Percentiles rank a stretch among this genome's conserved stretches.
These are phyloP conservation scores for Hymenoscyphus albidus DNA, from an alignment of 2,329 filamentous ascomycete genomes.

Conservation along the genomic window DNA sequence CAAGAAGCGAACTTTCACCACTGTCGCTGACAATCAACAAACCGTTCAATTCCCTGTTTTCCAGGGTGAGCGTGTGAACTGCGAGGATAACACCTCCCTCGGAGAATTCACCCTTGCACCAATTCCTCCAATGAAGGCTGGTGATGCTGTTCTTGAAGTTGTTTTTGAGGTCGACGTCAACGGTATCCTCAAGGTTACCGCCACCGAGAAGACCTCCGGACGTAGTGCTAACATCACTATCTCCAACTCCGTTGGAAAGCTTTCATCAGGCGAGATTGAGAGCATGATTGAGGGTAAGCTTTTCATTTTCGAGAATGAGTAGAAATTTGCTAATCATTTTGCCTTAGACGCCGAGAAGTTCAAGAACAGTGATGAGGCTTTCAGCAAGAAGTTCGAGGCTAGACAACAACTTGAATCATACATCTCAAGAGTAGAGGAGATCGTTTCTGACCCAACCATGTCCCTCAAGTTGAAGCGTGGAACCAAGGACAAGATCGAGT, in stretches of 20 bases:
- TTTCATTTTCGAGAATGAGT: background rate
- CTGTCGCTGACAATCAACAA: slow-evolving; percentile 62
- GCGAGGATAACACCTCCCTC: slow-evolving; percentile 95
- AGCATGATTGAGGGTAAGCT: slow-evolving; percentile 83
- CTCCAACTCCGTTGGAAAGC: slow-evolving; percentile 98
- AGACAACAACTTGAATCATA: slow-evolving; percentile 99
- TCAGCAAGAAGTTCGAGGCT: slow-evolving; percentile 99
- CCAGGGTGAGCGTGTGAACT: slow-evolving; percentile 97
- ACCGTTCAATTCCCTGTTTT: slow-evolving; percentile 88
- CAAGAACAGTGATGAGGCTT: slow-evolving; percentile 96
- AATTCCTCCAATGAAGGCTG: slow-evolving; percentile 71
- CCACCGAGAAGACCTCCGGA: slow-evolving; percentile 97
- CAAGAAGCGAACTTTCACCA: slow-evolving; percentile 56
- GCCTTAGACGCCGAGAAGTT: slow-evolving; percentile 82
- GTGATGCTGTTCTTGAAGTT: slow-evolving; percentile 93
- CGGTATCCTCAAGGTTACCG: slow-evolving; percentile 99
- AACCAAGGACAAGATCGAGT: slow-evolving; percentile 99
- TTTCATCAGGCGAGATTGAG: slow-evolving; percentile 91
- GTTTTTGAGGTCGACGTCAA: slow-evolving; percentile 99
- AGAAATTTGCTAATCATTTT: slow-evolving; percentile 19
- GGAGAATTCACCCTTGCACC: slow-evolving; percentile 96
- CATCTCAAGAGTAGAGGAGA: slow-evolving; percentile 98
- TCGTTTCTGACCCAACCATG: slow-evolving; percentile 92
- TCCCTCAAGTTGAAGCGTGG: slow-evolving; percentile 97
- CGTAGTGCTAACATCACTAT: slow-evolving; percentile 99